phyloP scores from a whole-genome alignment of 2,329 filamentous ascomycete species.

The Cryphonectria parasitica region DNA sequence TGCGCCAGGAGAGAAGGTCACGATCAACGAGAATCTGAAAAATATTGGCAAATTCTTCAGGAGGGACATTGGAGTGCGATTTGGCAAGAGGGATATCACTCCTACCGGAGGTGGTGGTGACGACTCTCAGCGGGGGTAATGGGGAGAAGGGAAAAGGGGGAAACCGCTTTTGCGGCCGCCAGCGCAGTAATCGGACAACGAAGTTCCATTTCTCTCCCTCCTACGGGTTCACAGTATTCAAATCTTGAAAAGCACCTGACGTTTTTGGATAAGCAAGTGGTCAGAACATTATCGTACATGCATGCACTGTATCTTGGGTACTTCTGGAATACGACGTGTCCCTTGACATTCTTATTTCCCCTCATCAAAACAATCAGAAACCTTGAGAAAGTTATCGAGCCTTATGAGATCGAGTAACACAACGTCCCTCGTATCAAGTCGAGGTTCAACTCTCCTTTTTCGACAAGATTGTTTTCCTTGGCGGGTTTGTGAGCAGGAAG shows the following conservation, averaged over 20 bases:
- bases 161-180: neutral
- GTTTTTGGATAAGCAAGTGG: neutral
- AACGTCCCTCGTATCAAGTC: neutral
- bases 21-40: slow-evolving; percentile 90
- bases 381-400: neutral
- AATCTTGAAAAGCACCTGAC: neutral
- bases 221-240: neutral
- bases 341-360: neutral
- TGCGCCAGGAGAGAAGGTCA: slow-evolving; percentile 59
- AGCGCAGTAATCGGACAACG: neutral
- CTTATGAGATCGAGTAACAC: neutral
- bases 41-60: slow-evolving; percentile 97
- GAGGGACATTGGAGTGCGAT: slow-evolving; percentile 78
- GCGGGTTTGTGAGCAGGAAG: too few species aligned
- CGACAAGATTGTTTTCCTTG: neutral
- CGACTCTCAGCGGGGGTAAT: slow-evolving; percentile 25
- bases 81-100: slow-evolving; percentile 63
- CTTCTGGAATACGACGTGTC: neutral
- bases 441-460: neutral
- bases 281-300: slow-evolving; percentile 8
- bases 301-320: neutral
- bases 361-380: neutral
- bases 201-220: neutral
- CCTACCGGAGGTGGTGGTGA: slow-evolving; percentile 36
- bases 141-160: too few species aligned